Conservation (phyloP, 2,329 filamentous ascomycete genomes). For the Fusarium sp. region DNA sequence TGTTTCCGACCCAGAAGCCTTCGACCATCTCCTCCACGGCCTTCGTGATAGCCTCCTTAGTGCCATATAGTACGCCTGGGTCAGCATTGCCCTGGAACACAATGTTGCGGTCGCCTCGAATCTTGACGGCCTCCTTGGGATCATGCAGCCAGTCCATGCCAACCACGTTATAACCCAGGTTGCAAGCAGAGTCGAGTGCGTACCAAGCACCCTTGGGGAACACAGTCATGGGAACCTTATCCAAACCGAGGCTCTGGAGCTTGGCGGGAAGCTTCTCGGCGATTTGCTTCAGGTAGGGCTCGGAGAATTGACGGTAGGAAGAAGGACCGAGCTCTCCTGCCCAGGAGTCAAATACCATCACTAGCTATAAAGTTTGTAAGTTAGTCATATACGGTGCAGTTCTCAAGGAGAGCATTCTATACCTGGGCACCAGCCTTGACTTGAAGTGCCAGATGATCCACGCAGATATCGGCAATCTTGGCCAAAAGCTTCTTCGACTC, state of each 20-base stretch:
- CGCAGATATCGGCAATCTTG: constrained; percentile 94
- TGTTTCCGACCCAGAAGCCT: constrained; percentile 82
- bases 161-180: constrained; percentile 92
- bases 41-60: constrained; percentile 80
- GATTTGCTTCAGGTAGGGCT: constrained; percentile 89
- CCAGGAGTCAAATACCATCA: constrained; percentile 99
- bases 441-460: constrained; percentile 92
- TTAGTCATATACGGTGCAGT: neutral
- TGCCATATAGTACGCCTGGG: constrained; percentile 91
- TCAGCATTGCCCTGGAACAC: constrained; percentile 96
- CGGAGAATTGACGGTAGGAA: constrained; percentile 85
- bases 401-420: constrained; percentile 28
- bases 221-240: constrained; percentile 93
- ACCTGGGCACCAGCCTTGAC: constrained; percentile 93
- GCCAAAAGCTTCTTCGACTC: constrained; percentile 84
- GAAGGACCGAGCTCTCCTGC: constrained; percentile 90
- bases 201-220: constrained; percentile 99
- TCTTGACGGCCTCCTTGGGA: constrained; percentile 82
- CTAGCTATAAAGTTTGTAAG: constrained; percentile 63
- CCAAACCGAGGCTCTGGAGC: constrained; percentile 78
- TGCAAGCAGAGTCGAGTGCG: constrained; percentile 86
- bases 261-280: constrained; percentile 81
- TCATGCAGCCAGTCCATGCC: constrained; percentile 96
- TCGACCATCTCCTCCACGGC: constrained; percentile 88
- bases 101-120: constrained; percentile 78